Base-by-base conservation (phyloP, 257 asterid genomes). In the Pogostemon cablin region DNA sequence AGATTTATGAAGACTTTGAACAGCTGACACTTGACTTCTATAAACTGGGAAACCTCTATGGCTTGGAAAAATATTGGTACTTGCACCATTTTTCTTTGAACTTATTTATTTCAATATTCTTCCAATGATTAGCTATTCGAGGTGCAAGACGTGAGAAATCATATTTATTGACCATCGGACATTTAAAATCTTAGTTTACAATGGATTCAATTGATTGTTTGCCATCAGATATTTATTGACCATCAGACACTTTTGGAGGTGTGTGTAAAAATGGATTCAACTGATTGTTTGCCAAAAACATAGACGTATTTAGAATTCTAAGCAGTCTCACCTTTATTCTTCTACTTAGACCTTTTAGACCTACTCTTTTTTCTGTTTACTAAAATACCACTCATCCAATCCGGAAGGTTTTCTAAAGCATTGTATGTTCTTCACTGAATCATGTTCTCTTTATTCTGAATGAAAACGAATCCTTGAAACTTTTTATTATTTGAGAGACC, bases 61-160 rank as follows among this genome's bases (percentile, higher is more conserved):
- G 98, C 81, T 87, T 92, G 65, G 96, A 92, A 75, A 92, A 89
- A 73, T 92, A 92, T 74, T 89, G 96, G 97, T 87, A 83, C 62
- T 52, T 52, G 32, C 57, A 52, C 32, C 10, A 10, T 47, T 12
- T 12, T 47, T 10, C 53, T 47, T 35, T 3, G 8, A 3, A 57
- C 48, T 59, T 67, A 25, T 44, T 20, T 15, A 4, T 20, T 25
- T 60, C 4, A 12, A 39, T 37, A n/a, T 3, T 63, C 46, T 34
- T 8, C 50, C 37, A 7, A 6, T 57, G 1, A 12, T 57, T 32
- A 67, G 63, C 12, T 20, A 67, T 15, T 5, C 52, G 20, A 34
- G 58, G 34, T 72, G 59, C 11, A 57, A 57, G 40, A 44, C 60
- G 35, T 46, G 62, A 68, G 20, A 17, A 41, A 12, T 72, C 34